Evolutionary conservation across 2,329 filamentous ascomycete genomes (phyloP).

Genomic region (Chrysoporthe austroafricana): DNA sequence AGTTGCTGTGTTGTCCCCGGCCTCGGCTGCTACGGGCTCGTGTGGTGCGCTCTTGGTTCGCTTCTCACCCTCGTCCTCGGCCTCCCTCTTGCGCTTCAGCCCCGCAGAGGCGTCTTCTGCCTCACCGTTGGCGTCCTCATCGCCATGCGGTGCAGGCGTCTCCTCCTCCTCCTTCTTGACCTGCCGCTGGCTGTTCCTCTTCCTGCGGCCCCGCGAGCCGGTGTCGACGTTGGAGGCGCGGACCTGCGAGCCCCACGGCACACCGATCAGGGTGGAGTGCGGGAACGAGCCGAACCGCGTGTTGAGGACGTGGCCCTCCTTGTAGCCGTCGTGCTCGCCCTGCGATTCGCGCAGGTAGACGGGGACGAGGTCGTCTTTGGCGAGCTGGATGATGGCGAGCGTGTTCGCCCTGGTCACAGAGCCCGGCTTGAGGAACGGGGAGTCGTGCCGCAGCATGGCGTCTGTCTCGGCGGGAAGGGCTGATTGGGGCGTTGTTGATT

Average conservation of each 20-base stretch:
- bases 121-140: background rate
- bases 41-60: constrained; percentile 23
- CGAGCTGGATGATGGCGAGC: constrained; percentile 85
- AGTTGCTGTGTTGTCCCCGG: constrained; percentile 23
- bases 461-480: constrained; percentile 26
- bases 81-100: constrained; percentile 34
- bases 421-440: constrained; percentile 80
- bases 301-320: constrained; percentile 80
- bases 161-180: constrained; percentile 51
- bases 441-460: constrained; percentile 49
- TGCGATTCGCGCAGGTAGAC: constrained; percentile 67
- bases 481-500: background rate
- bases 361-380: constrained; percentile 82
- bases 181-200: constrained; percentile 49
- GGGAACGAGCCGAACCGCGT: constrained; percentile 93
- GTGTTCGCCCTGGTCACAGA: constrained; percentile 63
- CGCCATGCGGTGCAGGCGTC: constrained; percentile 1
- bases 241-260: constrained; percentile 92
- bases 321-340: constrained; percentile 70
- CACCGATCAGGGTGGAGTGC: constrained; percentile 73
- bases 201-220: constrained; percentile 78
- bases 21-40: constrained; percentile 24
- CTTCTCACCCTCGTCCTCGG: constrained; percentile 41
- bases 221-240: constrained; percentile 89
- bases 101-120: constrained; percentile 38